These are phyloP conservation scores for Podospora comata DNA, from an alignment of 495 filamentous ascomycete genomes.

Conservation along the genomic window DNA sequence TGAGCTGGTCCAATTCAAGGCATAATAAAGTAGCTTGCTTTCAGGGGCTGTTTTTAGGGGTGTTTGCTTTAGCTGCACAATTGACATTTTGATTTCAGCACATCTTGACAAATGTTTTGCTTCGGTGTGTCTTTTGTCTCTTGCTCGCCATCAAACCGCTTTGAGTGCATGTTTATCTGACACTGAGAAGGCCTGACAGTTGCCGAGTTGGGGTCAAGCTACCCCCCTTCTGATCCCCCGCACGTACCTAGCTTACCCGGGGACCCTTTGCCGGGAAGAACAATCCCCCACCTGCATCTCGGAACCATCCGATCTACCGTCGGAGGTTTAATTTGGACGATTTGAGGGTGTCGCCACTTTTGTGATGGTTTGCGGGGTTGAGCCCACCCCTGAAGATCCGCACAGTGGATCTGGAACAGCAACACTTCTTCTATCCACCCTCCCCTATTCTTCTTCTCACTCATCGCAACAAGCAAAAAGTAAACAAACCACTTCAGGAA, in stretches of 20 bases:
- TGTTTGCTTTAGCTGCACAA: not conserved
- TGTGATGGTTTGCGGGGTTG: not conserved
- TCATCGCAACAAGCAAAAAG: not conserved
- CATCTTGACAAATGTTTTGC: not conserved
- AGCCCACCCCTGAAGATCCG: not conserved
- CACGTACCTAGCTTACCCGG: slow-evolving; percentile 15
- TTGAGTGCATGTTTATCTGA: too few species aligned
- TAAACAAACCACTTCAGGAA: not conserved
- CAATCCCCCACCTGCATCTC: not conserved
- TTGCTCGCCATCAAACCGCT: too few species aligned
- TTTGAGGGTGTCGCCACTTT: not conserved
- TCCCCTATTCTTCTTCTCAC: not conserved
- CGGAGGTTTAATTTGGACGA: not conserved
- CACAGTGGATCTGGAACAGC: not conserved
- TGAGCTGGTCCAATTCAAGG: slow-evolving; percentile 38
- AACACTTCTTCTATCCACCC: not conserved
- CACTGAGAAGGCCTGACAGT: not conserved
- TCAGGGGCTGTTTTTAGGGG: not conserved
- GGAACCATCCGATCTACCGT: slow-evolving; percentile 13
- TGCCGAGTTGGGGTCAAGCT: slow-evolving; percentile 25
- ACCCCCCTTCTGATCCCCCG: slow-evolving; percentile 11
- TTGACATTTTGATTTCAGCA: not conserved
- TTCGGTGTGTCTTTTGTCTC: not conserved
- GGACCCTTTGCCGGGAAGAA: not conserved
- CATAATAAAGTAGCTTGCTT: not conserved